A percentile compares a stretch with the other conserved stretches of the same genome.
Evolutionary conservation across 129 eudicot species (phyloP).

Genomic region (Glebionis coronaria): DNA sequence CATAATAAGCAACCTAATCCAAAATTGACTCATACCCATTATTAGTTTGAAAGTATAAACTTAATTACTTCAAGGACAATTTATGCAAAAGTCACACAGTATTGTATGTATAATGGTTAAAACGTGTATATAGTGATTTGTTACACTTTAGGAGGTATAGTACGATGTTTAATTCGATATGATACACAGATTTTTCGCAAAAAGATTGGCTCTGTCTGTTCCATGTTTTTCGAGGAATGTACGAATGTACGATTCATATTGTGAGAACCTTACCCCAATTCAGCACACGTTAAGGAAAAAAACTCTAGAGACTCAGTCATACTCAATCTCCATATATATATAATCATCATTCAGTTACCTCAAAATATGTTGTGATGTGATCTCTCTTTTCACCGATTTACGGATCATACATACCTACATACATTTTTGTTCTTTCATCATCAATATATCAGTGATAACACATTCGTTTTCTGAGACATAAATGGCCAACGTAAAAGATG

Average conservation of each 20-base stretch:
- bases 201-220: slow-evolving; percentile 39
- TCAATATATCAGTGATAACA: slow-evolving; percentile 7
- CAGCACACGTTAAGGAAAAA: slow-evolving; percentile 23
- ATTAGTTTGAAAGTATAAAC: no score
- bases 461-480: background rate
- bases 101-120: background rate
- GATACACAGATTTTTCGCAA: slow-evolving; percentile 30
- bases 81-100: background rate
- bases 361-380: slow-evolving; percentile 24
- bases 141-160: no score
- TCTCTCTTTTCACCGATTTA: slow-evolving; percentile 19
- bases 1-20: no score
- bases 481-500: slow-evolving; percentile 67
- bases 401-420: slow-evolving; percentile 7
- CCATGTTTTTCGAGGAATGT: slow-evolving; percentile 29
- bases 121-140: background rate
- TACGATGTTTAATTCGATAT: slow-evolving; percentile 9
- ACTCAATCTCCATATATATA: slow-evolving; percentile 18
- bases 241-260: slow-evolving; percentile 19
- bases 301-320: slow-evolving; percentile 30
- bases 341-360: slow-evolving; percentile 18
- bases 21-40: no score
- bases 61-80: slow-evolving; percentile 2
- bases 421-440: background rate
- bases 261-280: slow-evolving; percentile 7